Base-by-base conservation (phyloP, 2,329 filamentous ascomycete species). In the Furcasterigmium furcatum region DNA sequence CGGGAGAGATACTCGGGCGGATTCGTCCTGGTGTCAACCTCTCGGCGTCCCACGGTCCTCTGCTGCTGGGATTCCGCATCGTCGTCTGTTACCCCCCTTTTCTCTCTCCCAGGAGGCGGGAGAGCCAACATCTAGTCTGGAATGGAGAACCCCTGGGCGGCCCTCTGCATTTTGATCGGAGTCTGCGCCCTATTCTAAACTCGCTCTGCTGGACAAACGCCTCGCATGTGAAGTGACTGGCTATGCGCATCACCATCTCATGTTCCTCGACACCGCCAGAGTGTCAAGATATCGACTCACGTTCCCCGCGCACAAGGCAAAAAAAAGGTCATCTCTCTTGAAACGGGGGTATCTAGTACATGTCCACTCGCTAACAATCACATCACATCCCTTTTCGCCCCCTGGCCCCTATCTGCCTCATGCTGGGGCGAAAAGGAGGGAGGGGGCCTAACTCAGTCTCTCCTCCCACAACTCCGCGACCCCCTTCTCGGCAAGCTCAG, bases 401-500 rank as follows among this genome's bases (percentile, higher is more conserved):
- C 9, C 7, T 36, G n/a, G n/a, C n/a, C n/a, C n/a, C n/a, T n/a
- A n/a, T n/a, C 34, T 16, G 12, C 30, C 34, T 10, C 34, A 36
- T 12, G 24, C n/a, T n/a, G 24, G 24, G 12, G 24, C 7, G 24
- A 12, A 27, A 12, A 27, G 24, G 24, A 12, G 42, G 7, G 24
- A 27, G 24, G 24, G n/a, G n/a, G n/a, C n/a, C 34, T 51, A 60
- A 38, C 66, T 67, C 40, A 91, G 72, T 57, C 89, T 77, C 65
- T 91, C 87, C 52, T 82, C 84, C 78, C 87, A 81, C 46, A 95
- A 66, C 57, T 90, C 87, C 45, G 75, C 73, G 24, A 89, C 78
- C 30, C 83, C 82, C 61, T 80, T 83, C 57, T 89, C 86, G 44
- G 76, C 76, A 57, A 97, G 64, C 68, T 99, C 94, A 5, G 94